These are phyloP conservation scores for Paramecium bursaria DNA, from an alignment of 73 alveolate genomes.

Conservation along the genomic window DNA sequence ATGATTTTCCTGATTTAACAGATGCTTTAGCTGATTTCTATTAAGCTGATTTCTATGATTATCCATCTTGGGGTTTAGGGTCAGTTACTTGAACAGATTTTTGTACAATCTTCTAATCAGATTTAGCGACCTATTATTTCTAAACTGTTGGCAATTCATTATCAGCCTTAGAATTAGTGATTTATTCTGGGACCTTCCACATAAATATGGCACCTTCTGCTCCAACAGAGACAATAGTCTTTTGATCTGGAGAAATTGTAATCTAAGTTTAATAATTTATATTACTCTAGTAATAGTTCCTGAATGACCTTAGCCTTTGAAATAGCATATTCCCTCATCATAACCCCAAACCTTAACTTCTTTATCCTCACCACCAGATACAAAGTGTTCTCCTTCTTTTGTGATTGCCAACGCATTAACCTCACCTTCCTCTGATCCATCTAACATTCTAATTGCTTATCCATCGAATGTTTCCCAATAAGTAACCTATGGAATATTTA, in stretches of 20 bases:
- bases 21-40: too few species aligned
- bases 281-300: conserved; percentile 85
- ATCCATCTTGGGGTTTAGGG: too few species aligned
- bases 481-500: conserved; percentile 73
- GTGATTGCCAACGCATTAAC: conserved; percentile 98
- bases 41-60: too few species aligned
- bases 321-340: conserved; percentile 90
- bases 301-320: conserved; percentile 94
- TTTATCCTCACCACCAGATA: conserved; percentile 99
- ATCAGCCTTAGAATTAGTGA: conserved; percentile 62
- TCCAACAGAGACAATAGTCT: conserved; percentile 86
- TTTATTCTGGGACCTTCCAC: conserved; percentile 95
- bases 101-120: too few species aligned
- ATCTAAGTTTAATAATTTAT: conserved; percentile 56
- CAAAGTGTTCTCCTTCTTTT: conserved; percentile 96
- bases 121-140: conserved; percentile 33
- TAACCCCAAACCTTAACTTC: conserved; percentile 97
- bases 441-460: conserved; percentile 96
- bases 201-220: conserved; percentile 98
- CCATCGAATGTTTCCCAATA: conserved; percentile 98
- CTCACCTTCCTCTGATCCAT: conserved; percentile 99
- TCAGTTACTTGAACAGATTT: too few species aligned
- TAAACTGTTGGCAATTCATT: conserved; percentile 62
- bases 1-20: too few species aligned
- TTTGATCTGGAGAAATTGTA: conserved; percentile 90